These are phyloP conservation scores for Neurospora crassa DNA, from an alignment of 2,329 filamentous ascomycete species.

Conservation along the genomic window DNA sequence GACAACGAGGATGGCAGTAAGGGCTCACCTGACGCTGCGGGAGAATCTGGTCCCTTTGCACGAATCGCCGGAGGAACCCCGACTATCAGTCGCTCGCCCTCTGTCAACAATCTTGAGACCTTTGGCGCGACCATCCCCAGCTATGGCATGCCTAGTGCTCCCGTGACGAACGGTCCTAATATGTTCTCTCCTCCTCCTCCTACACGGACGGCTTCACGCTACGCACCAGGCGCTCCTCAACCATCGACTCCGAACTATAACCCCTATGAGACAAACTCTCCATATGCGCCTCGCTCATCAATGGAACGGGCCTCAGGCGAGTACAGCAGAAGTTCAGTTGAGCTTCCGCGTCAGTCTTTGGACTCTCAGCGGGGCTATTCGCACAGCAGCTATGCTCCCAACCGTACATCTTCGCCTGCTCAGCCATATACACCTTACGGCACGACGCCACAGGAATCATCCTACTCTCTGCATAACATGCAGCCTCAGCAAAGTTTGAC, in stretches of 20 bases:
- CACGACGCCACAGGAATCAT: conserved; percentile 18
- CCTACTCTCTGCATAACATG: conserved; percentile 16
- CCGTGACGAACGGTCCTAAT: conserved; percentile 25
- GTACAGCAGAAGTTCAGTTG: conserved; percentile 29
- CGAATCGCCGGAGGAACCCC: conserved; percentile 69
- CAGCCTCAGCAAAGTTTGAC: conserved; percentile 6
- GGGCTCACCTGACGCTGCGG: conserved; percentile 44
- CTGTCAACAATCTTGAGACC: conserved; percentile 60
- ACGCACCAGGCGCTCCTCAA: conserved; percentile 32
- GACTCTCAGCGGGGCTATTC: conserved; percentile 27
- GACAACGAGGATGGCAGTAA: conserved; percentile 59
- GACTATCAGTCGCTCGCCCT: conserved; percentile 64
- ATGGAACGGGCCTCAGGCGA: conserved; percentile 37
- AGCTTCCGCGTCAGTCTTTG: conserved; percentile 30
- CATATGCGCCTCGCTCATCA: conserved; percentile 28
- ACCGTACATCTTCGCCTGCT: conserved; percentile 19
- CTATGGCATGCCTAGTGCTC: conserved; percentile 19
- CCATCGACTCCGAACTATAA: conserved; percentile 17
- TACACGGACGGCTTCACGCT: conserved; percentile 40
- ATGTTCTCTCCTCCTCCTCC: conserved; percentile 25
- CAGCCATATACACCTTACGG: conserved; percentile 22
- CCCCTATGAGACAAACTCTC: conserved; percentile 19
- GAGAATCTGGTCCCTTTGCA: conserved; percentile 71
- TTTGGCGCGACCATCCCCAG: conserved; percentile 48
- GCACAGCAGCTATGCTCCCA: conserved; percentile 25